Percentiles rank a stretch among this genome's conserved stretches.
Conservation (phyloP, 2,329 filamentous ascomycete genomes). For the Fusarium duplospermum region DNA sequence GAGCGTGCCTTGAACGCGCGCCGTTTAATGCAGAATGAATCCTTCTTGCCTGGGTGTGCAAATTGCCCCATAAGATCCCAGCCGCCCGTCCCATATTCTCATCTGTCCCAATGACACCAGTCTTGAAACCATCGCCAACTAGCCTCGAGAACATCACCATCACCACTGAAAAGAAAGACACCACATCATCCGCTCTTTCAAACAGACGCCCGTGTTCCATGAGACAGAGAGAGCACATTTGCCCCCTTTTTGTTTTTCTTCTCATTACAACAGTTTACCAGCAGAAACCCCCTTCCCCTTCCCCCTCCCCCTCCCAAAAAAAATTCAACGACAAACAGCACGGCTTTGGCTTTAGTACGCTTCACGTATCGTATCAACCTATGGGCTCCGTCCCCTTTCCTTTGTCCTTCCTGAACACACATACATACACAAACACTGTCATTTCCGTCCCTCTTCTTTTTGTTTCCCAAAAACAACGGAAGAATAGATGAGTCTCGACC, state of each 20-base stretch:
- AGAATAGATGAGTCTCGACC: constrained; percentile 43
- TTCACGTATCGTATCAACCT: constrained; percentile 38
- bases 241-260: constrained; percentile 32
- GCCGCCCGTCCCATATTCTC: too few relatives aligned
- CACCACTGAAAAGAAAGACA: constrained; percentile 7
- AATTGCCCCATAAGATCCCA: too few relatives aligned
- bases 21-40: constrained; percentile 3
- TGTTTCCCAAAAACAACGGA: constrained; percentile 41
- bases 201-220: constrained; percentile 29
- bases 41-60: not conserved
- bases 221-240: constrained; percentile 18
- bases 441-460: constrained; percentile 37
- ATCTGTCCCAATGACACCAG: not conserved
- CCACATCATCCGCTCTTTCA: not conserved
- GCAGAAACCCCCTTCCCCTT: constrained; percentile 2
- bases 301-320: not conserved
- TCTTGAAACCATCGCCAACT: not conserved
- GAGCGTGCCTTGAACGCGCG: constrained; percentile 16
- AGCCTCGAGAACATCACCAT: not conserved
- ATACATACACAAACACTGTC: constrained; percentile 33
- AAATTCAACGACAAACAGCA: constrained; percentile 37
- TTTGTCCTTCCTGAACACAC: constrained; percentile 29
- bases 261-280: constrained; percentile 43
- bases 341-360: constrained; percentile 14
- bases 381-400: constrained; percentile 16